Conservation (phyloP, 768 basidiomycete genomes). For the Kwoniella mangroviensis region DNA sequence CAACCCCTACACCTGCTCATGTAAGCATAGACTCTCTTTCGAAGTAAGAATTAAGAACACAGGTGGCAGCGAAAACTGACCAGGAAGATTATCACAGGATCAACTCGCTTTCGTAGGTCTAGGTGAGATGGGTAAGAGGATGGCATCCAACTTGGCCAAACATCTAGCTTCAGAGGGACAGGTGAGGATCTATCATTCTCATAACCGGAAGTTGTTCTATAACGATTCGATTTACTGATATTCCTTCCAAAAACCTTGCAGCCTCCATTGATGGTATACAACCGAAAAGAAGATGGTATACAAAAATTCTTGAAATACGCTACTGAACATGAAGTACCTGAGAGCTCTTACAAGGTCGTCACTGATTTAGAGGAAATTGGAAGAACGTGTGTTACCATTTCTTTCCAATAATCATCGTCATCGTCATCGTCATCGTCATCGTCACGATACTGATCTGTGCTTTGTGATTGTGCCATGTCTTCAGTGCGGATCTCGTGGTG, state of each 20-base stretch:
- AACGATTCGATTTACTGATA: slow-evolving; percentile 25
- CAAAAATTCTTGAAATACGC: slow-evolving; percentile 64
- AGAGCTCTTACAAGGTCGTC: slow-evolving; percentile 65
- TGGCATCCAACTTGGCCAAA: slow-evolving; percentile 79
- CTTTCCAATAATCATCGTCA: too few relatives aligned
- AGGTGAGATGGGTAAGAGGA: slow-evolving; percentile 69
- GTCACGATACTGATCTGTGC: neutral
- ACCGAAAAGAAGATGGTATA: slow-evolving; percentile 63
- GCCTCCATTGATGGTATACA: slow-evolving; percentile 73
- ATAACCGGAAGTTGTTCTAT: too few relatives aligned
- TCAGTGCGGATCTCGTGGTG: slow-evolving; percentile 73
- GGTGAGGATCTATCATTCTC: slow-evolving; percentile 19
- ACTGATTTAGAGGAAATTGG: slow-evolving; percentile 67
- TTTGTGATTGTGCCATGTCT: neutral
- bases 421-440: too few relatives aligned
- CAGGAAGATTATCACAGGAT: slow-evolving; percentile 30
- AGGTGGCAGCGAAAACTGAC: neutral
- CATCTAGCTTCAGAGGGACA: slow-evolving; percentile 48
- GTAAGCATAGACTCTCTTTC: slow-evolving; percentile 28
- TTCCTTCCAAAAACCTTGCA: slow-evolving; percentile 43
- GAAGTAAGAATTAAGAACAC: neutral
- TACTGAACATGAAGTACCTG: slow-evolving; percentile 66
- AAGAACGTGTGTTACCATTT: slow-evolving; percentile 55
- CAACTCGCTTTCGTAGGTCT: slow-evolving; percentile 63
- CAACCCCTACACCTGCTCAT: slow-evolving; percentile 48